Evolutionary conservation across 2,329 filamentous ascomycete genomes (phyloP).

Genomic region (Alternaria panax): DNA sequence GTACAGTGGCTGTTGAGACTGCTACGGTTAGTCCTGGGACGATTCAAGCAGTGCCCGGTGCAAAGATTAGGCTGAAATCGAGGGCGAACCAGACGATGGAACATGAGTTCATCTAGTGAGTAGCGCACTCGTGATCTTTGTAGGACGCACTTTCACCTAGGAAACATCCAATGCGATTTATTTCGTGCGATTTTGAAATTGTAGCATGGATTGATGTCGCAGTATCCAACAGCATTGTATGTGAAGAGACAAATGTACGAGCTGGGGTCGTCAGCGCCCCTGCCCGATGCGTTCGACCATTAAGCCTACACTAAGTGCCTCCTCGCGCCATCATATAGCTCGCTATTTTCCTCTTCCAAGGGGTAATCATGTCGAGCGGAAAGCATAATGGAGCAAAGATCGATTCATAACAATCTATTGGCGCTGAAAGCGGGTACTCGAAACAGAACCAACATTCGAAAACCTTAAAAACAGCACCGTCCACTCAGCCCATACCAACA

Average conservation of each 20-base stretch:
- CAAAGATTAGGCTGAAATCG: not conserved
- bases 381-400: not conserved
- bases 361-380: not conserved
- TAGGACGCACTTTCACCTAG: not conserved
- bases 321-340: not conserved
- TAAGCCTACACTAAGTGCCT: not conserved
- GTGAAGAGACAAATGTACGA: not conserved
- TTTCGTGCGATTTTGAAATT: not conserved
- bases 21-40: no score
- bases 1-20: no score
- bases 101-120: conserved; percentile 2
- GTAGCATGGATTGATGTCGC: not conserved
- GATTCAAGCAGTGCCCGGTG: no score
- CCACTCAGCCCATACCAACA: not conserved
- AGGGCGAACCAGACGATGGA: not conserved
- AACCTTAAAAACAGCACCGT: not conserved
- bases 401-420: not conserved
- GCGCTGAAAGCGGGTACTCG: not conserved
- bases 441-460: not conserved
- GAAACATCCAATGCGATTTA: not conserved
- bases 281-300: not conserved
- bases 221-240: not conserved
- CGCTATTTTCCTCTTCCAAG: not conserved
- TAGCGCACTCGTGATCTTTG: not conserved
- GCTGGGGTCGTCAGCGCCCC: not conserved